phyloP scores from a whole-genome alignment of 768 basidiomycete species.

The Clavaria fumosa region DNA sequence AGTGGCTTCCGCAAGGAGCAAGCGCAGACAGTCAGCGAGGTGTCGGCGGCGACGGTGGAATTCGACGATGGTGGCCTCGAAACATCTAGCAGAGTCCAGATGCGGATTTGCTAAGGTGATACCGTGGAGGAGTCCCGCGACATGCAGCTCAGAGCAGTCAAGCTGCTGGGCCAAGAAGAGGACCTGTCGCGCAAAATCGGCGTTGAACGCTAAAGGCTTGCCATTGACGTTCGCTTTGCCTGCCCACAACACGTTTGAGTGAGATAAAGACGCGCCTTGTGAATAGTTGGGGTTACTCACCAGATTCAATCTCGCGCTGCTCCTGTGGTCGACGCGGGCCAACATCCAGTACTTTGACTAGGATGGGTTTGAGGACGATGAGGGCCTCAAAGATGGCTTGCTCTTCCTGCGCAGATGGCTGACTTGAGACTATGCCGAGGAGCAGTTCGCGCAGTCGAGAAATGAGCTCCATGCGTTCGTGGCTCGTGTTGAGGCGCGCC shows the following conservation, averaged over 20 bases:
- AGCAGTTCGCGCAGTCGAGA: slow-evolving; percentile 40
- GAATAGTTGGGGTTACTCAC: slow-evolving; percentile 24
- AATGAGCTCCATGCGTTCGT: slow-evolving; percentile 56
- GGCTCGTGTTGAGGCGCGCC: too few species aligned
- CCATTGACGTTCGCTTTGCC: slow-evolving; percentile 54
- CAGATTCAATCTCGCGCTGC: slow-evolving; percentile 55
- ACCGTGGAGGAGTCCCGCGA: slow-evolving; percentile 51
- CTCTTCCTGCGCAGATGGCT: slow-evolving; percentile 35
- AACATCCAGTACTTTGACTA: slow-evolving; percentile 50
- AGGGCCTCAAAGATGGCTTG: slow-evolving; percentile 67
- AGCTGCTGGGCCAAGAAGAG: slow-evolving; percentile 72
- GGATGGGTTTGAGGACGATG: slow-evolving; percentile 45
- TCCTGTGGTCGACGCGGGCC: slow-evolving; percentile 47
- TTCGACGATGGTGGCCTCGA: slow-evolving; percentile 52
- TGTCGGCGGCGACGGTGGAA: slow-evolving; percentile 58
- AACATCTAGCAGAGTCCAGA: slow-evolving; percentile 33
- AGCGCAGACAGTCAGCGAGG: slow-evolving; percentile 54
- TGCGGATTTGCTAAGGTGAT: slow-evolving; percentile 55
- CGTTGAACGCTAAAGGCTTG: slow-evolving; percentile 54
- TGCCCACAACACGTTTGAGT: slow-evolving; percentile 16
- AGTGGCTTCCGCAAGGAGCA: slow-evolving; percentile 55
- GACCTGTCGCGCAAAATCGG: slow-evolving; percentile 64
- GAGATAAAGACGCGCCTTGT: not conserved
- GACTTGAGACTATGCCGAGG: slow-evolving; percentile 29
- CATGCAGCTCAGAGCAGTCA: slow-evolving; percentile 66